A percentile compares a stretch with the other conserved stretches of the same genome.
phyloP scores from a whole-genome alignment of 129 eudicot species.

The Artemisia annua region DNA sequence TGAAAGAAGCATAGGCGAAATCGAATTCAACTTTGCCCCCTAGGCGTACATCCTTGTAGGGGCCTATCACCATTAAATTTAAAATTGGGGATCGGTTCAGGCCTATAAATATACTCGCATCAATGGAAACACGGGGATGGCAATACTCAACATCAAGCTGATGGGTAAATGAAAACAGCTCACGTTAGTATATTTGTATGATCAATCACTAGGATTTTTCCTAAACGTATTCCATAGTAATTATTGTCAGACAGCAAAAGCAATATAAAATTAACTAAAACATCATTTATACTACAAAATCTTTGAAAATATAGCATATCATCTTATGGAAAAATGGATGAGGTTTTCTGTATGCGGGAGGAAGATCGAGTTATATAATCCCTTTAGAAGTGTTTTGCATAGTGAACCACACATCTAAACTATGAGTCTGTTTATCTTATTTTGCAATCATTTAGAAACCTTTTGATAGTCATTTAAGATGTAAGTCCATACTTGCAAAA shows the following conservation, averaged over 20 bases:
- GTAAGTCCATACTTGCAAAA: too few relatives aligned
- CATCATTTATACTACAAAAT: neutral
- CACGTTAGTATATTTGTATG: neutral
- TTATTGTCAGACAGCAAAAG: neutral
- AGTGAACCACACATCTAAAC: neutral
- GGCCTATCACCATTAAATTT: slow-evolving; percentile 67
- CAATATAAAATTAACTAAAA: too few relatives aligned
- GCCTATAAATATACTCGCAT: slow-evolving; percentile 83
- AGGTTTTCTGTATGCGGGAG: too few relatives aligned
- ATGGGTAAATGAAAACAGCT: slow-evolving; percentile 13
- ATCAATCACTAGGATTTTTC: neutral
- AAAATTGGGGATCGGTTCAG: slow-evolving; percentile 75
- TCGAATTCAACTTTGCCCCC: slow-evolving; percentile 83
- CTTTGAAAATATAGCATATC: too few relatives aligned
- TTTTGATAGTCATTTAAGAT: too few relatives aligned
- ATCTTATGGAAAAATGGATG: too few relatives aligned
- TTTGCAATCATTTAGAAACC: too few relatives aligned
- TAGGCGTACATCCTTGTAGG: slow-evolving; percentile 52
- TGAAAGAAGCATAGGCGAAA: slow-evolving; percentile 74
- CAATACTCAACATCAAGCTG: slow-evolving; percentile 87
- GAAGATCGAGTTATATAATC: too few relatives aligned
- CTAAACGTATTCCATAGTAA: neutral
- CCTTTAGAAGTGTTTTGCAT: too few relatives aligned
- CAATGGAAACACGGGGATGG: slow-evolving; percentile 68
- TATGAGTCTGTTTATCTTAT: too few relatives aligned